phyloP scores from a whole-genome alignment of 257 asterid genomes.

The Eustoma russellianum region DNA sequence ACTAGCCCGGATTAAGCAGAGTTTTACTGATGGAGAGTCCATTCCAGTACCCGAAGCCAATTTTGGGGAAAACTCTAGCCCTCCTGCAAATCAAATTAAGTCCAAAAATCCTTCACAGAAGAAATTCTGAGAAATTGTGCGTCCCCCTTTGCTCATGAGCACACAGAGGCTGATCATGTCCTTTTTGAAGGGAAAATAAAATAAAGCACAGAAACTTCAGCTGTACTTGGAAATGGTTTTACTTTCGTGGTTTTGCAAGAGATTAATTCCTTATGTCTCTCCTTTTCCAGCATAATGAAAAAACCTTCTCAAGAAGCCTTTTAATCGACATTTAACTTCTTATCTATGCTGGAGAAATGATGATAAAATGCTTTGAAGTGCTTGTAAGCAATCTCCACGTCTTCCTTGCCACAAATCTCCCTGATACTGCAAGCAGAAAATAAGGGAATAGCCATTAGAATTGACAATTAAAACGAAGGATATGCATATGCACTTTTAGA shows the following conservation, averaged over 20 bases:
- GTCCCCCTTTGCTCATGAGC: background rate
- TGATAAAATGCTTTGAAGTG: slow-evolving; percentile 90
- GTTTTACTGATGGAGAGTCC: slow-evolving; percentile 19
- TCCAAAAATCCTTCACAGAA: slow-evolving; percentile 16
- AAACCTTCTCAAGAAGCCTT: background rate
- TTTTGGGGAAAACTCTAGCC: slow-evolving; percentile 12
- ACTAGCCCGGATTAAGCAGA: slow-evolving; percentile 34
- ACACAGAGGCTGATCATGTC: too few relatives aligned
- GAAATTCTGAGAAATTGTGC: slow-evolving; percentile 11
- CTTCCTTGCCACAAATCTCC: slow-evolving; percentile 92
- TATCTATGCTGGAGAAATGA: slow-evolving; percentile 73
- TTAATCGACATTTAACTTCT: slow-evolving; percentile 52
- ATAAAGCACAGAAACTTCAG: too few relatives aligned
- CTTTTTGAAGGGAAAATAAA: too few relatives aligned
- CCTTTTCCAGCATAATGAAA: background rate
- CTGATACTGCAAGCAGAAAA: slow-evolving; percentile 51
- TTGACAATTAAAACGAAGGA: background rate
- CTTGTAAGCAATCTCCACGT: slow-evolving; percentile 78
- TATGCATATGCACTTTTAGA: background rate
- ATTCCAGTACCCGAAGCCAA: slow-evolving; percentile 5
- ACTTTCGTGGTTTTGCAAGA: background rate
- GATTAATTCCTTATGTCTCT: background rate
- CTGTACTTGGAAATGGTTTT: background rate
- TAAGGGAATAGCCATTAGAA: background rate
- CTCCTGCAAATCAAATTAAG: slow-evolving; percentile 16